Percentiles rank a stretch among this genome's conserved stretches.
These are phyloP conservation scores for Beauveria pseudobassiana DNA, from an alignment of 2,329 filamentous ascomycete species.

Conservation along the genomic window DNA sequence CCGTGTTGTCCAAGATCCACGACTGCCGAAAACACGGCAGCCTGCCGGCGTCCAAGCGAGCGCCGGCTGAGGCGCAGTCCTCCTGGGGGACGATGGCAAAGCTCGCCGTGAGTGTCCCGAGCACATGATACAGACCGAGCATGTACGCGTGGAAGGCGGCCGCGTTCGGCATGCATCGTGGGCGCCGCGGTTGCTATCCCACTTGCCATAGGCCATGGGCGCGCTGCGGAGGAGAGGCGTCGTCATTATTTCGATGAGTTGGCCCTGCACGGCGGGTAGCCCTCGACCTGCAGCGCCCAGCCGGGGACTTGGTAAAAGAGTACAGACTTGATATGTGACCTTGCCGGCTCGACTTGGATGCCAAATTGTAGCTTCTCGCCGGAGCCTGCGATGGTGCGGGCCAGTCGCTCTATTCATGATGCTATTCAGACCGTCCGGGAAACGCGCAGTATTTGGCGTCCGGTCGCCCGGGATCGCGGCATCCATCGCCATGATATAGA, in stretches of 20 bases:
- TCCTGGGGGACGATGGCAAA: slow-evolving; percentile 59
- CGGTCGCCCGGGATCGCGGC: slow-evolving; percentile 55
- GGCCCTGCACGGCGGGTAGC: slow-evolving; percentile 54
- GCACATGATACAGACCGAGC: slow-evolving; percentile 54
- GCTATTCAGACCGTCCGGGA: slow-evolving; percentile 46
- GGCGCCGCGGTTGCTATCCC: slow-evolving; percentile 60
- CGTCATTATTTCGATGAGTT: slow-evolving; percentile 48
- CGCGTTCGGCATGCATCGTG: slow-evolving; percentile 50
- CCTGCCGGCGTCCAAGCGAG: slow-evolving; percentile 55
- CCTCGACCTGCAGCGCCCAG: slow-evolving; percentile 52
- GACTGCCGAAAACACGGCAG: slow-evolving; percentile 58
- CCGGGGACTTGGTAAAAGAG: slow-evolving; percentile 53
- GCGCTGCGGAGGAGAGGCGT: slow-evolving; percentile 43
- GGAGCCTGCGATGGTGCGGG: slow-evolving; percentile 38
- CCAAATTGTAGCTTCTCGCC: slow-evolving; percentile 49
- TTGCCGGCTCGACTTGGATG: slow-evolving; percentile 61
- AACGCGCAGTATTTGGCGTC: slow-evolving; percentile 48
- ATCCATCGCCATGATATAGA: slow-evolving; percentile 59
- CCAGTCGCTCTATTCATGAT: slow-evolving; percentile 44
- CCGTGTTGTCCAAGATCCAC: slow-evolving; percentile 60
- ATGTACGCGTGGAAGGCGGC: slow-evolving; percentile 52
- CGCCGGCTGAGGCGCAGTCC: slow-evolving; percentile 58
- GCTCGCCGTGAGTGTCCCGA: slow-evolving; percentile 48
- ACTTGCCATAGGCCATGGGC: slow-evolving; percentile 55
- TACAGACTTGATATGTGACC: slow-evolving; percentile 55